Evolutionary conservation across 768 basidiomycete species (phyloP).

Genomic region (Tricholoma matsutake): DNA sequence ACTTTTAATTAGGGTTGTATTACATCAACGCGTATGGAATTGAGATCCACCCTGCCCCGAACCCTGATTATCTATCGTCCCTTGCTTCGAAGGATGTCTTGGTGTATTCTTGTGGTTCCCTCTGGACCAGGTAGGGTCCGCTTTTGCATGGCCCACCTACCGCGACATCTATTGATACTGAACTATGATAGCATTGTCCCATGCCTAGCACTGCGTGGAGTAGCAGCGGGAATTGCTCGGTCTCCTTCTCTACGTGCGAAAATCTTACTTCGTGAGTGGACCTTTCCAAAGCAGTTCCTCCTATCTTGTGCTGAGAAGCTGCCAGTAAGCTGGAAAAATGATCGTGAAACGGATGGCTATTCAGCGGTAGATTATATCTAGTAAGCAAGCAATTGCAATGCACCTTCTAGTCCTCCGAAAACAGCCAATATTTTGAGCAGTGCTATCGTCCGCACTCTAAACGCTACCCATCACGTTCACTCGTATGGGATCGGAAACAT

Average conservation of each 20-base stretch:
- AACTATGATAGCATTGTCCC: constrained; percentile 61
- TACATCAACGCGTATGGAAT: constrained; percentile 91
- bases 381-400: constrained; percentile 33
- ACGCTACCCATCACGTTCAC: constrained; percentile 50
- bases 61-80: constrained; percentile 70
- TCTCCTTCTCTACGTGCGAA: constrained; percentile 74
- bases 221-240: constrained; percentile 72
- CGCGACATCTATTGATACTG: neutral
- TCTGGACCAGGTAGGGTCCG: constrained; percentile 80
- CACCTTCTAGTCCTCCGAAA: neutral
- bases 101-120: constrained; percentile 90
- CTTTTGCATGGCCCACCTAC: neutral
- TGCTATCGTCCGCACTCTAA: constrained; percentile 68
- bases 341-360: constrained; percentile 87
- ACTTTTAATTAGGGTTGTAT: constrained; percentile 62
- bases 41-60: constrained; percentile 89
- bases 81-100: constrained; percentile 62
- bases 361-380: constrained; percentile 80
- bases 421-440: constrained; percentile 30
- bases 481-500: constrained; percentile 59
- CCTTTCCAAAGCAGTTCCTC: constrained; percentile 1
- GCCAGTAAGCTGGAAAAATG: constrained; percentile 83
- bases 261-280: constrained; percentile 71
- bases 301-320: neutral
- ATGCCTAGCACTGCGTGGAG: constrained; percentile 80